Evolutionary conservation across 2,329 filamentous ascomycete genomes (phyloP).

Genomic region (Xylariaceae sp.): DNA sequence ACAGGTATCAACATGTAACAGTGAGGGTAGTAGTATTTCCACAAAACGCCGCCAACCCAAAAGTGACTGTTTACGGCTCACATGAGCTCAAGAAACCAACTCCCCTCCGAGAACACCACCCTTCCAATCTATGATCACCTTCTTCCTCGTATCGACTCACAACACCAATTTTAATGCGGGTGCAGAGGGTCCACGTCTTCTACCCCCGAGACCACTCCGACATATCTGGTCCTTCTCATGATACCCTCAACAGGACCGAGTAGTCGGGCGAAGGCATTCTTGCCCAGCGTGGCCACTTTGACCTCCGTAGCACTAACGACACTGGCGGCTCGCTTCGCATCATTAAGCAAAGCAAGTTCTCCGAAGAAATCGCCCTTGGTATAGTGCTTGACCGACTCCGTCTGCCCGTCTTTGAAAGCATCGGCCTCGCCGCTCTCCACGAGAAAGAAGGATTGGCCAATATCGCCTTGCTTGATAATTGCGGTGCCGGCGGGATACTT

Average conservation of each 20-base stretch:
- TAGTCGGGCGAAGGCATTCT: constrained; percentile 90
- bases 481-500: constrained; percentile 76
- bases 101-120: too few species aligned
- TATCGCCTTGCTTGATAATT: constrained; percentile 90
- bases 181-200: constrained; percentile 66
- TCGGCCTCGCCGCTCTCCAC: constrained; percentile 84
- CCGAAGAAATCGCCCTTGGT: constrained; percentile 95
- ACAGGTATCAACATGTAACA: constrained; percentile 18
- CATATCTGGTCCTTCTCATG: constrained; percentile 74
- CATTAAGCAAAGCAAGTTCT: constrained; percentile 88
- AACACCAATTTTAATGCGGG: too few species aligned
- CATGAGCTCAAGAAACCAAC: too few species aligned
- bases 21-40: constrained; percentile 26
- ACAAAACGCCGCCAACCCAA: constrained; percentile 25
- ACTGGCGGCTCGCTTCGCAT: constrained; percentile 87
- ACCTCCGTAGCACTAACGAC: constrained; percentile 80
- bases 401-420: constrained; percentile 73
- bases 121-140: too few species aligned
- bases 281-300: constrained; percentile 88
- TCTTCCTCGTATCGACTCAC: too few species aligned
- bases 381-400: constrained; percentile 73
- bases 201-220: constrained; percentile 56
- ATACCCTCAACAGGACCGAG: constrained; percentile 91
- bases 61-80: too few species aligned
- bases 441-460: constrained; percentile 86